Base-by-base conservation (phyloP, 352 stramenopile species). In the Phytophthora colocasiae region DNA sequence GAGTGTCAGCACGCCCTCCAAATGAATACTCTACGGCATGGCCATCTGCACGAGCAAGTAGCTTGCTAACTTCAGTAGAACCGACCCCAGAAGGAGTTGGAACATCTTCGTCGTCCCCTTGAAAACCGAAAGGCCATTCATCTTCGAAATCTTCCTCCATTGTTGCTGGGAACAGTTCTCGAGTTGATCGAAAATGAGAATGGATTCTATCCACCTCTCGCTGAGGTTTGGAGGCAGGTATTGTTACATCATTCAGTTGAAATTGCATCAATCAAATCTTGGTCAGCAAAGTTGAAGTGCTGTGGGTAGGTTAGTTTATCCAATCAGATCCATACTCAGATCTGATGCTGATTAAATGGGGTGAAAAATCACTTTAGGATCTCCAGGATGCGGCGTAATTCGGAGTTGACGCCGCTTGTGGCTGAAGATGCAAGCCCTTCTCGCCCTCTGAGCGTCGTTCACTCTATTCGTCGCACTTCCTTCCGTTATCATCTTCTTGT, bases 331-430 rank as follows among this genome's bases (percentile, higher is more conserved):
- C 26, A 17, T 32, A 47, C 22, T 58, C 48, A 66, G 39, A 61
- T 67, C 59, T 53, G 49, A 47, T 53, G 2, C 41, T 24, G 8
- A 5, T 31, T 26, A 14, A 19, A 19, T 36, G 31, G 9, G 8
- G 7, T 32, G 53, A 38, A 41, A 48, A 32, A 45, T 59, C 22
- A 54, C 38, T 46, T 48, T 26, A 19, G 26, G 10, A 52, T 60
- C 43, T 61, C 31, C 10, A 67, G 40, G 31, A 75, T 78, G 73
- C 31, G 27, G 29, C 64, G 60, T 27, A 58, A 53, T 22, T 77
- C 69, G 5, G 73, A 81, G 73, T 22, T 75, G 54, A 78, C 73
- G 41, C 69, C 73, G 24, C 61, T 81, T 10, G 64, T 76, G 8
- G 46, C 57, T 24, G 43, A 39, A 11, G 45, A 43, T 17, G 6